Evolutionary conservation across 805 yeast species (phyloP).

Genomic region (Wickerhamomyces queroliae): DNA sequence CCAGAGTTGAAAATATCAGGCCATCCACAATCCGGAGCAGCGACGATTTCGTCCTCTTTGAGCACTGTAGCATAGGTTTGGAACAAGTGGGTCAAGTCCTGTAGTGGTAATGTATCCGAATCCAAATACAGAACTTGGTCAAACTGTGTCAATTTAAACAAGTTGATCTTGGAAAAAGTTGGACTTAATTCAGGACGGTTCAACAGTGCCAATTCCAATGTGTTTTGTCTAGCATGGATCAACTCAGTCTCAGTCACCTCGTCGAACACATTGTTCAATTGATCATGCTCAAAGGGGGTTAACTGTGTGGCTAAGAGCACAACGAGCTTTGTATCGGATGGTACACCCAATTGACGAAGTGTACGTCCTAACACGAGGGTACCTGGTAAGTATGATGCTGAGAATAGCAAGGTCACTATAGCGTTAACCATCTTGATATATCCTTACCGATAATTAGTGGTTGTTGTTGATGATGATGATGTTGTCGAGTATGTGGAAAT

Average conservation of each 20-base stretch:
- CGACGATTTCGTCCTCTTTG: conserved; percentile 19
- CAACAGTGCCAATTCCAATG: conserved; percentile 27
- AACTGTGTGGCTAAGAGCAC: conserved; percentile 16
- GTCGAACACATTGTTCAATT: conserved; percentile 16
- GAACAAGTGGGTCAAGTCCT: conserved; percentile 20
- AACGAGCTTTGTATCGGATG: conserved; percentile 11
- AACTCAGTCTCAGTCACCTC: conserved; percentile 23
- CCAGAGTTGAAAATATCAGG: conserved; percentile 86
- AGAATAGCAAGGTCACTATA: conserved; percentile 43
- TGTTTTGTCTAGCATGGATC: conserved; percentile 13
- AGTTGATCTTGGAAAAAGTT: conserved; percentile 43
- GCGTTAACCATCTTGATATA: conserved; percentile 29
- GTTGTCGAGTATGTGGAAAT: no score
- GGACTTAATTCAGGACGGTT: conserved; percentile 46
- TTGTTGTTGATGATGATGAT: no score
- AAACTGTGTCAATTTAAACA: conserved; percentile 39
- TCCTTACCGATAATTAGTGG: not conserved
- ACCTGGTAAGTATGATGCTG: conserved; percentile 50
- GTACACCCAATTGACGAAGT: conserved; percentile 19
- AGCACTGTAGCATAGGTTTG: conserved; percentile 12
- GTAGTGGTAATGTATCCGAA: conserved; percentile 51
- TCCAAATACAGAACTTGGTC: conserved; percentile 56
- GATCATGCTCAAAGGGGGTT: conserved; percentile 10
- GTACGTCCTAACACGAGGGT: conserved; percentile 43
- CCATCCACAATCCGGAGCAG: conserved; percentile 81